Percentiles rank a stretch among this genome's conserved stretches.
Conservation (phyloP, 768 basidiomycete species). For the Podaxis sp. region DNA sequence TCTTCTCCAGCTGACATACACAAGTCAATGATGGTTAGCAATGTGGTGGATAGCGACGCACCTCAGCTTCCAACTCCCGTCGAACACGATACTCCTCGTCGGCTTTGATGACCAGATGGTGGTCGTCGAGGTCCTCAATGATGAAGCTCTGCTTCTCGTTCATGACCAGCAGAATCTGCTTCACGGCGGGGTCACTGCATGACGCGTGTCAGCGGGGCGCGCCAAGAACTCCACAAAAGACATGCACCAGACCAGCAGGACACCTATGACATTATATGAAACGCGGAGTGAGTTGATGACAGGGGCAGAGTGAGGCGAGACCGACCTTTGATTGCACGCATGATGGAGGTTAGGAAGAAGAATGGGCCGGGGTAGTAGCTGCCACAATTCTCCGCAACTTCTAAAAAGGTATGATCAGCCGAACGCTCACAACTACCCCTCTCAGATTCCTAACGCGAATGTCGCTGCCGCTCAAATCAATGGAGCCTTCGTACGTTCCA, state of each 20-base stretch:
- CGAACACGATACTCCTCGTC: conserved; percentile 78
- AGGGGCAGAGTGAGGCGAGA: conserved; percentile 11
- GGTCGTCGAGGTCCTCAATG: conserved; percentile 85
- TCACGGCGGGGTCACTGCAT: conserved; percentile 81
- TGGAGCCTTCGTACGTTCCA: conserved; percentile 6
- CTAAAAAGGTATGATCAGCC: conserved; percentile 17
- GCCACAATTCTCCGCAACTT: not conserved
- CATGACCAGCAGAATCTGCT: conserved; percentile 81
- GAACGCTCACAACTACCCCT: not conserved
- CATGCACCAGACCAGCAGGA: conserved; percentile 66
- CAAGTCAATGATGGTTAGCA: conserved; percentile 9
- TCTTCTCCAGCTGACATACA: conserved; percentile 55
- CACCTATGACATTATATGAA: conserved; percentile 38
- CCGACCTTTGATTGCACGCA: conserved; percentile 68
- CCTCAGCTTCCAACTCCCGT: conserved; percentile 75
- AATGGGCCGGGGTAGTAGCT: not conserved
- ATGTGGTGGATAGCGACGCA: conserved; percentile 29
- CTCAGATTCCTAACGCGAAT: conserved; percentile 8
- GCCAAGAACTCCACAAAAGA: not conserved
- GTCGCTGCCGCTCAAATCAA: conserved; percentile 1
- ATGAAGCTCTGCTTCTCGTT: conserved; percentile 81
- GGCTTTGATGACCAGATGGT: conserved; percentile 79
- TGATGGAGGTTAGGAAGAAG: conserved; percentile 23
- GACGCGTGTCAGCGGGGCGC: not conserved
- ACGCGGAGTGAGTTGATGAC: not conserved